Evolutionary conservation across 2,329 filamentous ascomycete species (phyloP).

Genomic region (Aspergillus unguis): DNA sequence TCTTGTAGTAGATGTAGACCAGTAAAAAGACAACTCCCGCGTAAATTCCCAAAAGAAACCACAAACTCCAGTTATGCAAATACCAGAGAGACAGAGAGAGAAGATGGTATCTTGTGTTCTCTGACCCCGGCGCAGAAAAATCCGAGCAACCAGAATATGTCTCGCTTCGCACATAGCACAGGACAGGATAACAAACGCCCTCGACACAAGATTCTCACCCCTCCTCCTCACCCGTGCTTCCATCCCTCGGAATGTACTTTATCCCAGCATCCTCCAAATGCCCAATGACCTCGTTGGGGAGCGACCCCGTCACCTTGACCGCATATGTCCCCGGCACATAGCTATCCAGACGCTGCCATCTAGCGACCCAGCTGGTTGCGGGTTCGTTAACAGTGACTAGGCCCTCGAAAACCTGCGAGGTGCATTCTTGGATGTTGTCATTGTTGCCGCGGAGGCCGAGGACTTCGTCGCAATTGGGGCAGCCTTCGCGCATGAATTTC

Average conservation of each 20-base stretch:
- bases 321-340: slow-evolving; percentile 91
- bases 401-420: slow-evolving; percentile 93
- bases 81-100: slow-evolving; percentile 6
- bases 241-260: slow-evolving; percentile 58
- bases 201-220: slow-evolving; percentile 18
- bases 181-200: not conserved
- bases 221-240: slow-evolving; percentile 47
- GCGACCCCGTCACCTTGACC: slow-evolving; percentile 83
- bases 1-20: not conserved
- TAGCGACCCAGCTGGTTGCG: slow-evolving; percentile 86
- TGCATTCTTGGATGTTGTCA: slow-evolving; percentile 87
- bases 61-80: slow-evolving; percentile 10
- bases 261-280: slow-evolving; percentile 58
- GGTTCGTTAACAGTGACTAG: slow-evolving; percentile 82
- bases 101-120: slow-evolving; percentile 7
- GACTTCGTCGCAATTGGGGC: slow-evolving; percentile 94
- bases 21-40: slow-evolving; percentile 1
- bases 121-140: not conserved
- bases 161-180: not conserved
- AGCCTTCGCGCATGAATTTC: slow-evolving; percentile 84
- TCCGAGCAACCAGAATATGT: not conserved
- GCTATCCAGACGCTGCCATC: slow-evolving; percentile 86
- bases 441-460: slow-evolving; percentile 74
- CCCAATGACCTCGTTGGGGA: slow-evolving; percentile 57
- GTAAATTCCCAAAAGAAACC: not conserved